Evolutionary conservation across 768 basidiomycete species (phyloP).

Genomic region (Lactarius pseudohatsudake): DNA sequence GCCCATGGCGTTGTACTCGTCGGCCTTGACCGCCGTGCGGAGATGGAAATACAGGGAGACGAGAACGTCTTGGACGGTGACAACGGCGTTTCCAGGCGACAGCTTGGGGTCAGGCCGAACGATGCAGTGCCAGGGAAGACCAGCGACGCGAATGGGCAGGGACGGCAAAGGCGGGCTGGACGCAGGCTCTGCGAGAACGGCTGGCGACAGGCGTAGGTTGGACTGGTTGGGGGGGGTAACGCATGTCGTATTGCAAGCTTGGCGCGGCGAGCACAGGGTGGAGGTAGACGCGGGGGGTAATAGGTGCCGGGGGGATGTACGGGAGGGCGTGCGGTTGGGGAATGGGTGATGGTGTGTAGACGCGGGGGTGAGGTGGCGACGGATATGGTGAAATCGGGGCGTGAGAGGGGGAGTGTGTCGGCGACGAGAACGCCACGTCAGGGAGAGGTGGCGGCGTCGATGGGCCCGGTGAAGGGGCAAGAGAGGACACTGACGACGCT

Average conservation of each 20-base stretch:
- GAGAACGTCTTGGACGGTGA: slow-evolving; percentile 20
- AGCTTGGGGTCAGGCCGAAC: not conserved
- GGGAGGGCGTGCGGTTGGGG: slow-evolving; percentile 8
- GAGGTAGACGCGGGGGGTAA: not conserved
- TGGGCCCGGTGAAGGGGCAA: slow-evolving; percentile 14
- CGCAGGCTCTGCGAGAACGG: slow-evolving; percentile 7
- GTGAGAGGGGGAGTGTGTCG: slow-evolving; percentile 1
- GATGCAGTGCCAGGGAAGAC: slow-evolving; percentile 13
- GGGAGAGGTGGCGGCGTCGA: slow-evolving; percentile 21
- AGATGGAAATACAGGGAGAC: slow-evolving; percentile 11
- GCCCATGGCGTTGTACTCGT: slow-evolving; percentile 18
- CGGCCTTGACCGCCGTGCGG: slow-evolving; percentile 11
- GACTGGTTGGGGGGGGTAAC: not conserved
- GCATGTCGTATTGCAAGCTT: slow-evolving; percentile 14
- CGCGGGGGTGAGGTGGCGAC: slow-evolving; percentile 6
- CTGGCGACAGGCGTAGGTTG: slow-evolving; percentile 1
- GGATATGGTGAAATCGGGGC: not conserved
- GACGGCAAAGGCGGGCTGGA: slow-evolving; percentile 3
- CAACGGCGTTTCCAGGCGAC: slow-evolving; percentile 16
- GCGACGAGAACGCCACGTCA: slow-evolving; percentile 13
- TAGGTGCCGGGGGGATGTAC: slow-evolving; percentile 4
- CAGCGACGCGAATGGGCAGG: slow-evolving; percentile 6
- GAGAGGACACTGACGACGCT: slow-evolving; percentile 14
- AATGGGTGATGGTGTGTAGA: slow-evolving; percentile 13
- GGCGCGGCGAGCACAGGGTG: slow-evolving; percentile 1